phyloP scores from a whole-genome alignment of 805 yeast genomes.

The Dipodascopsis tothii region DNA sequence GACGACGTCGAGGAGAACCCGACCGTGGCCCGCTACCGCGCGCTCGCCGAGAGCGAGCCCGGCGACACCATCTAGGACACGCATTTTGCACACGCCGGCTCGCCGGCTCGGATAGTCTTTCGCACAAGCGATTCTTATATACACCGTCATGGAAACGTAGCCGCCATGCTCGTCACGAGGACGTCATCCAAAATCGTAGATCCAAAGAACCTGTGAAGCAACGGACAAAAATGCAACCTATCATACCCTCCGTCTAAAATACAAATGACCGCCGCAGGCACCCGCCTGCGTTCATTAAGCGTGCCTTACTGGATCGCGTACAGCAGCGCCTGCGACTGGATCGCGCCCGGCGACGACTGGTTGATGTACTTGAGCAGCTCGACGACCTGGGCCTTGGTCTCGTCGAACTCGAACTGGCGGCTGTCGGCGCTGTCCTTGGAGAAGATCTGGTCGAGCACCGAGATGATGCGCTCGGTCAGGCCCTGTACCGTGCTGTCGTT shows the following conservation, averaged over 20 bases:
- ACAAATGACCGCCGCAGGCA: too few species aligned
- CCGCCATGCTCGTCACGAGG: too few species aligned
- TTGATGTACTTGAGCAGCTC: slow-evolving; percentile 69
- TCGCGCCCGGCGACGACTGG: slow-evolving; percentile 47
- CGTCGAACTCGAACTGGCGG: slow-evolving; percentile 70
- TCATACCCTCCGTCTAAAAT: too few species aligned
- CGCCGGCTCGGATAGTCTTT: too few species aligned
- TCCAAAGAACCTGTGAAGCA: too few species aligned
- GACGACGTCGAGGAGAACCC: slow-evolving; percentile 5
- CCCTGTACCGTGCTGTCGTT: slow-evolving; percentile 45
- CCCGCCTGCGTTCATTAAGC: too few species aligned
- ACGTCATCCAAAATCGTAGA: too few species aligned
- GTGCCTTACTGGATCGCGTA: slow-evolving; percentile 4
- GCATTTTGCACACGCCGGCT: too few species aligned
- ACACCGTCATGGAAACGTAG: too few species aligned
- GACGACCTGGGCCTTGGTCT: slow-evolving; percentile 55
- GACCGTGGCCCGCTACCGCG: slow-evolving; percentile 1
- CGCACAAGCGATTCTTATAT: too few species aligned
- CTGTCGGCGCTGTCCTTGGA: slow-evolving; percentile 67
- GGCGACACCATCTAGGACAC: too few species aligned
- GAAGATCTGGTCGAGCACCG: slow-evolving; percentile 62
- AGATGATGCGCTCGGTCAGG: slow-evolving; percentile 42
- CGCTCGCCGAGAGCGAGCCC: background rate
- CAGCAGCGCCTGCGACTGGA: slow-evolving; percentile 4
- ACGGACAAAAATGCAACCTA: too few species aligned